Base-by-base conservation (phyloP, 1,284 basidiomycete species). In the Apiotrichum akiyoshidainum region DNA sequence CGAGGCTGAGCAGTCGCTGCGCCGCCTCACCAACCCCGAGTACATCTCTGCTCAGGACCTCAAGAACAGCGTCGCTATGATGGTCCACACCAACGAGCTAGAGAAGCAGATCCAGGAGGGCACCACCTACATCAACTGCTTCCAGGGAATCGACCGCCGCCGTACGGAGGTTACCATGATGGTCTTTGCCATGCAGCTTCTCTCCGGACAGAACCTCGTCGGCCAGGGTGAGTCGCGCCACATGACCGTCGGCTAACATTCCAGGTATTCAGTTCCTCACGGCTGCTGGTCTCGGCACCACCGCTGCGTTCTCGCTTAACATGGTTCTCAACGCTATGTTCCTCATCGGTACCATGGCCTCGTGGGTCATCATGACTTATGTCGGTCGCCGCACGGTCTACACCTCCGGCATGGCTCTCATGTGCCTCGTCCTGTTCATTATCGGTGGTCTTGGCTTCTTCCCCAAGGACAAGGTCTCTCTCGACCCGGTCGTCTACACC, bases 251-350 rank as follows among this genome's bases (percentile, higher is more conserved):
- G 33, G 31, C 9, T 16, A 4, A n/a, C n/a, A 5, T 31, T 13
- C 60, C 65, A 35, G 58, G 57, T 22, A 55, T 60, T 55, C 74
- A 74, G 59, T 78, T 80, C 65, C 70, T 73, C 55, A 59, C 66
- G 39, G 68, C 74, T 51, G 79, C 79, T 13, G 80, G 79, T 37
- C 65, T 81, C 12, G 54, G 66, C 6, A 69, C 70, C 31, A 59
- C 65, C 7, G 65, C 69, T 53, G 65, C 78, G 34, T 78, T 77
- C 67, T 66, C 68, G 46, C 60, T 79, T 48, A 69, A 73, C 64
- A 74, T 80, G 57, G 68, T 65, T 13, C 48, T 59, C 42, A 59
- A 59, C 44, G 13, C 42, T 8, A 52, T 52, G 56, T 58, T 58
- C 47, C 19, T 58, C 22, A 58, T 58, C 11, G 57, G 57, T 40